Evolutionary conservation across 805 yeast genomes (phyloP), one percentile per base, ranked within the genome.

Genomic region (Saturnispora quitensis): DNA sequence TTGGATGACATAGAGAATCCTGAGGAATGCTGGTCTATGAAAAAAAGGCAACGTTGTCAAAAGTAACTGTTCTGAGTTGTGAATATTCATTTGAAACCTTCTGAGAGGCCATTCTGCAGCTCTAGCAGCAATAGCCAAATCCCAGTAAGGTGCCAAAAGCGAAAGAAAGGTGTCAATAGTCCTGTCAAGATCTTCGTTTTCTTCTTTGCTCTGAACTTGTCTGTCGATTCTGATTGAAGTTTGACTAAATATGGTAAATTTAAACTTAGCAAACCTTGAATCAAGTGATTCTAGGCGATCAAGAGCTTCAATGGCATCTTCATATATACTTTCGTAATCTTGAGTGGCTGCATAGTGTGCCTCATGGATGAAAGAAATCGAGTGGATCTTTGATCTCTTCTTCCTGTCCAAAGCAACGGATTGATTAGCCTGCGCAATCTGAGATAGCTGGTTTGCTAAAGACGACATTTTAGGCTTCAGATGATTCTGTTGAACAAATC

Each of bases 101-200:
- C 99, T 84, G 18, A 93, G 84, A 24, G 90, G 79, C 99, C 99
- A 93, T 71, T 93, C 99, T 12, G 89, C 73, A 5, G 97, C 91
- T 59, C 83, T 82, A 47, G 88, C 62, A 3, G 97, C 77, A 24
- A 95, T 87, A 22, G 81, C 76, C 50, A 89, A 69, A 56, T 81
- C 77, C 77, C 91, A 81, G 65, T 82, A 82, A 2, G 95, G 88
- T 3, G 95, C 82, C 9, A 82, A 73, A 58, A 91, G 72, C 53
- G 83, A 75, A 54, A 93, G 69, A 62, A 87, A 91, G 12, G 82
- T 82, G 54, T 80, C 78, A 48, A 91, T 78, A 31, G 93, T 90
- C 53, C 74, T 76, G 61, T 89, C 82, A 53, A 95, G 71, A 57
- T 81, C 81, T n/a, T 73, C 78, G 53, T 83, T 76, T 59, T 86